phyloP scores from a whole-genome alignment of 495 filamentous ascomycete genomes.

The Darksidea phi region DNA sequence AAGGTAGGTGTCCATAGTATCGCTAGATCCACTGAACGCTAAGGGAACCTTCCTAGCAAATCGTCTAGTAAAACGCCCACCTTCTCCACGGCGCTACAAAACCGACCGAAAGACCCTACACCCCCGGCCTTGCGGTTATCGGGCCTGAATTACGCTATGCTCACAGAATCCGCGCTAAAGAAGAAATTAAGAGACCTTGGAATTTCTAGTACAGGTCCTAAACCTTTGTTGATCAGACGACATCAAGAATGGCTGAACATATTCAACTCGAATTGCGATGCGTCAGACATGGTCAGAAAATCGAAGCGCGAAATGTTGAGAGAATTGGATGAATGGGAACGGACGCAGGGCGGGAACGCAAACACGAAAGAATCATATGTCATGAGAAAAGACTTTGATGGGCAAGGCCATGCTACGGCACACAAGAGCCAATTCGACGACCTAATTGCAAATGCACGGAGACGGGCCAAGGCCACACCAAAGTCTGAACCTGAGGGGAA shows the following conservation, averaged over 20 bases:
- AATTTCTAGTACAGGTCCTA: conserved; percentile 67
- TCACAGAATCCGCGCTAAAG: conserved; percentile 71
- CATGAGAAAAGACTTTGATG: conserved; percentile 83
- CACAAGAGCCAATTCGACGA: conserved; percentile 72
- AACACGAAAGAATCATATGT: conserved; percentile 39
- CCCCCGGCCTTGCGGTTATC: conserved; percentile 56
- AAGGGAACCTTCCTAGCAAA: background rate
- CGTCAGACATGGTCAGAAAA: conserved; percentile 58
- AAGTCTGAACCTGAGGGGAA: background rate
- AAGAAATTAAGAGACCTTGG: conserved; percentile 81
- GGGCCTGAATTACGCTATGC: conserved; percentile 72
- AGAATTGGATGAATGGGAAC: conserved; percentile 83
- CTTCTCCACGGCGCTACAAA: conserved; percentile 7
- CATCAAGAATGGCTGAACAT: conserved; percentile 93
- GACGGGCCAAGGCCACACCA: conserved; percentile 13
- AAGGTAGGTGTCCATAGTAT: conserved; percentile 20
- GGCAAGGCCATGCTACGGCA: conserved; percentile 66
- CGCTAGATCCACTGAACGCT: background rate
- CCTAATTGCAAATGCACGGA: conserved; percentile 38
- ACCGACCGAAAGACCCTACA: conserved; percentile 9
- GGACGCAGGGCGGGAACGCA: conserved; percentile 60
- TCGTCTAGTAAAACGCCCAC: conserved; percentile 8
- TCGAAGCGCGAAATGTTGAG: conserved; percentile 66
- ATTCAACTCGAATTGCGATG: conserved; percentile 96
- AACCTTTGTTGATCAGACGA: conserved; percentile 66